Conservation (phyloP, 768 basidiomycete genomes). For the Naganishia vaughanmartiniae region DNA sequence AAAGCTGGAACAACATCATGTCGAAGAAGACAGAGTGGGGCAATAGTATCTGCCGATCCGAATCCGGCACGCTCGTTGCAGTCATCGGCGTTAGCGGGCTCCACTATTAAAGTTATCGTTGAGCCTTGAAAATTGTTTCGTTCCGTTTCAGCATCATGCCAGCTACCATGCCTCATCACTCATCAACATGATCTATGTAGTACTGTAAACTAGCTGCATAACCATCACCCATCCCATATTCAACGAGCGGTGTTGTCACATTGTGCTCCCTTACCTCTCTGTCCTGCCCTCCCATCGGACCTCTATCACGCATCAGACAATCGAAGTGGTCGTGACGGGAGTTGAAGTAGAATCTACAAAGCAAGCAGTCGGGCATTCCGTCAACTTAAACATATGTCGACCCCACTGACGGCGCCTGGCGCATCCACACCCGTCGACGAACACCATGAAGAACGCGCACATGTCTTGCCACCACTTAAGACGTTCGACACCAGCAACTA, state of each 20-base stretch:
- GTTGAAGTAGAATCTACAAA: not conserved
- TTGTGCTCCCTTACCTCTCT: too few species aligned
- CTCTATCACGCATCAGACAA: too few species aligned
- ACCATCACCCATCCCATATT: too few species aligned
- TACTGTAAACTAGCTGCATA: too few species aligned
- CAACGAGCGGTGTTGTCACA: too few species aligned
- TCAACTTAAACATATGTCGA: not conserved
- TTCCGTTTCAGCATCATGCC: not conserved
- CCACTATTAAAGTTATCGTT: not conserved
- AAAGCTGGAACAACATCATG: slow-evolving; percentile 1
- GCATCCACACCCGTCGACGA: slow-evolving; percentile 8
- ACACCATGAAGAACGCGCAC: slow-evolving; percentile 14
- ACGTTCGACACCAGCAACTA: slow-evolving; percentile 11
- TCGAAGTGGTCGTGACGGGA: not conserved
- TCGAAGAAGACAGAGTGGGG: not conserved
- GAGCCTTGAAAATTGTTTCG: not conserved
- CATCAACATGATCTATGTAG: too few species aligned
- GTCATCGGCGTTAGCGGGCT: slow-evolving; percentile 4
- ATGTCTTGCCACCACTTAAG: slow-evolving; percentile 10
- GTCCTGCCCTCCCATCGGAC: too few species aligned
- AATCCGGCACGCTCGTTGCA: not conserved
- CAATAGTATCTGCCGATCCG: not conserved
- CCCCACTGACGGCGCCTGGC: not conserved
- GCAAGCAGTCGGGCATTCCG: not conserved
- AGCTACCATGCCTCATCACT: too few species aligned